phyloP scores from a whole-genome alignment of 1,284 basidiomycete species.

The Fomitopsis pinicola region DNA sequence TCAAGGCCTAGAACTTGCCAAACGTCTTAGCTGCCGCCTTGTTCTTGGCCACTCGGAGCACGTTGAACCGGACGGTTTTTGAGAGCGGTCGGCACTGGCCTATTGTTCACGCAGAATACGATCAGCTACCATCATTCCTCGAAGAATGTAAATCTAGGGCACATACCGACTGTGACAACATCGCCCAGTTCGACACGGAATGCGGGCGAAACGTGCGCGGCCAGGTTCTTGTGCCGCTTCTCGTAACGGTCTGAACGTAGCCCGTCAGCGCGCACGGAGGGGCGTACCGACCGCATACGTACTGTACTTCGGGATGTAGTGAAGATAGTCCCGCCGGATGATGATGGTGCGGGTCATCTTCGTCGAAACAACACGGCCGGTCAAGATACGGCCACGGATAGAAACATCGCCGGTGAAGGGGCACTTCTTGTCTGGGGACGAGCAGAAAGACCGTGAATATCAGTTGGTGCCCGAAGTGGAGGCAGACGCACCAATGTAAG shows the following conservation, averaged over 20 bases:
- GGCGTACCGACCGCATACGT: conserved; percentile 23
- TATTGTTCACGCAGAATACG: conserved; percentile 24
- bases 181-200: conserved; percentile 97
- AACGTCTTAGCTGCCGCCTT: conserved; percentile 88
- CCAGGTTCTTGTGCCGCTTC: conserved; percentile 98
- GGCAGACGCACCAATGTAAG: conserved; percentile 85
- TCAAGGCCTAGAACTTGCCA: conserved; percentile 78
- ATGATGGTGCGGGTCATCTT: conserved; percentile 99
- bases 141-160: neutral
- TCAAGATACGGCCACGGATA: conserved; percentile 98
- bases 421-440: conserved; percentile 92
- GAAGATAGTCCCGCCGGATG: conserved; percentile 98
- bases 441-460: neutral
- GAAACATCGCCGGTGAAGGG: conserved; percentile 95
- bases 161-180: conserved; percentile 91
- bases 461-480: neutral
- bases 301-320: conserved; percentile 99
- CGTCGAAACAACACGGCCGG: conserved; percentile 95
- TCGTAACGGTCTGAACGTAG: conserved; percentile 79
- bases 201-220: conserved; percentile 95
- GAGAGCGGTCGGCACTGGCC: conserved; percentile 99
- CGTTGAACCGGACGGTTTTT: conserved; percentile 99
- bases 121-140: conserved; percentile 2
- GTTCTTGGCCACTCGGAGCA: conserved; percentile 87
- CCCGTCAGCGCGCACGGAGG: neutral